Conservation (phyloP, 768 basidiomycete species). For the Crepidotus variabilis region DNA sequence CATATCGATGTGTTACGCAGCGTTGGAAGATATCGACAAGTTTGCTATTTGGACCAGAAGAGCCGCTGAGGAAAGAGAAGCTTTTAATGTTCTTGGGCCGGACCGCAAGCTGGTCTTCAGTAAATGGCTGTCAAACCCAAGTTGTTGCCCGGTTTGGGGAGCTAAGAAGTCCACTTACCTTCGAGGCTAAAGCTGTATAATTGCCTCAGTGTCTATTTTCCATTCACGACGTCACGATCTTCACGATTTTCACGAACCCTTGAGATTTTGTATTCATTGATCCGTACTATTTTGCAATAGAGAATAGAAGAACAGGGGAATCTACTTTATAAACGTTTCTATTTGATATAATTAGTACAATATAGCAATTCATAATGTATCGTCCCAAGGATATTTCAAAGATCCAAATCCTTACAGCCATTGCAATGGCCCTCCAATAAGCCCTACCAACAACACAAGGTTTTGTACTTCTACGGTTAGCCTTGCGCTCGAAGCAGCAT, state of each 20-base stretch:
- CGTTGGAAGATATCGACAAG: conserved; percentile 30
- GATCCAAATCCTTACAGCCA: background rate
- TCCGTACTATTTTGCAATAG: background rate
- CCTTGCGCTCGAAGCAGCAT: conserved; percentile 21
- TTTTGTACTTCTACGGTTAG: background rate
- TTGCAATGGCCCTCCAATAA: background rate
- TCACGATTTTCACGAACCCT: background rate
- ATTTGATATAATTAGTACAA: background rate
- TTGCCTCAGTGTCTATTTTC: background rate
- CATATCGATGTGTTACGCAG: conserved; percentile 40
- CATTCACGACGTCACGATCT: background rate
- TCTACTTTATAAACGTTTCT: background rate
- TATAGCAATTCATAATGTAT: background rate
- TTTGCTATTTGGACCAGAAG: conserved; percentile 30
- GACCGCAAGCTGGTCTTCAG: conserved; percentile 25
- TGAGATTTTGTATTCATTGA: too few relatives aligned
- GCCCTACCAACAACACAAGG: background rate
- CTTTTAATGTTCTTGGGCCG: conserved; percentile 2
- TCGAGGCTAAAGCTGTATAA: background rate
- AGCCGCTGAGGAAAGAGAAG: conserved; percentile 23
- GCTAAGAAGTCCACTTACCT: conserved; percentile 21
- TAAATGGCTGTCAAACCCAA: conserved; percentile 31
- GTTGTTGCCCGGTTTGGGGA: conserved; percentile 33
- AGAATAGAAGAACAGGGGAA: background rate
- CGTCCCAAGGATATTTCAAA: background rate